Percentiles rank a stretch among this genome's conserved stretches.
Evolutionary conservation across 192 early-diverging fungal genomes (phyloP).

Genomic region (Backusella sp.): DNA sequence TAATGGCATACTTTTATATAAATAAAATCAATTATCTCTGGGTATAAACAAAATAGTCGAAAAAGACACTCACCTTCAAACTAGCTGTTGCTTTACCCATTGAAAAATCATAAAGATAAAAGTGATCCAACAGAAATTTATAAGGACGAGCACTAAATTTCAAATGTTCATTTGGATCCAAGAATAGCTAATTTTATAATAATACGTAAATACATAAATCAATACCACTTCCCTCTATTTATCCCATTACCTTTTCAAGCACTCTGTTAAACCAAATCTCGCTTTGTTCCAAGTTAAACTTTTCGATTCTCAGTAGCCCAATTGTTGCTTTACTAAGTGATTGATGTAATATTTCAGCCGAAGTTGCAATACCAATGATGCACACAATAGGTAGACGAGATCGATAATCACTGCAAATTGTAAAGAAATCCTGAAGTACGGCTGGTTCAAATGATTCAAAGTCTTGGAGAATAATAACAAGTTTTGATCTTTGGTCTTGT

Average conservation of each 20-base stretch:
- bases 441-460: constrained; percentile 79
- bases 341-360: constrained; percentile 79
- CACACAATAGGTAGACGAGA: constrained; percentile 73
- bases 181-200: constrained; percentile 47
- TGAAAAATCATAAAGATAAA: constrained; percentile 79
- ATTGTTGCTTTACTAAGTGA: constrained; percentile 71
- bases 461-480: constrained; percentile 83
- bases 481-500: constrained; percentile 33
- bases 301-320: constrained; percentile 69
- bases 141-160: constrained; percentile 71
- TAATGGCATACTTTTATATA: constrained; percentile 64
- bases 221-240: constrained; percentile 12
- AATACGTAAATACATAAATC: background rate
- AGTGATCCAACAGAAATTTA: constrained; percentile 77
- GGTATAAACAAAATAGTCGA: background rate
- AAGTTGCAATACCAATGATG: constrained; percentile 86
- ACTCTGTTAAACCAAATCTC: constrained; percentile 68
- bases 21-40: background rate
- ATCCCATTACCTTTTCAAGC: constrained; percentile 51
- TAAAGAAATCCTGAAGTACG: constrained; percentile 75
- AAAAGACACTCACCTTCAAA: constrained; percentile 55
- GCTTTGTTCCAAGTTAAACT: constrained; percentile 78
- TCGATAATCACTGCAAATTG: constrained; percentile 70
- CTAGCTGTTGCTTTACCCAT: constrained; percentile 69
- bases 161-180: constrained; percentile 48